A percentile compares a stretch with the other conserved stretches of the same genome.
phyloP scores from a whole-genome alignment of 768 basidiomycete species.

The Leucocoprinus leucothites region DNA sequence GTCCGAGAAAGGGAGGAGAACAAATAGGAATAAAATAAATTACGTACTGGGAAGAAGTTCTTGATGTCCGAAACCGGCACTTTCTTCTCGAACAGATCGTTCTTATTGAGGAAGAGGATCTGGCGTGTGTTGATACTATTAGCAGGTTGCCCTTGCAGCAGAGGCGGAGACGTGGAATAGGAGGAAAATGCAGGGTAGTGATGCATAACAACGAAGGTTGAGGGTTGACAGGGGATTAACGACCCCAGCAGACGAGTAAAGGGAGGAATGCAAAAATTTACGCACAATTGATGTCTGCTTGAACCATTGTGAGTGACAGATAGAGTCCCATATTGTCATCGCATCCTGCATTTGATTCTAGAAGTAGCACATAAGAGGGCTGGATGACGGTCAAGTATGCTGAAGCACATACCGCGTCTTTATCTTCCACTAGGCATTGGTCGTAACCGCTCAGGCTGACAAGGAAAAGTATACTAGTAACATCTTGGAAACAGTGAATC shows the following conservation, averaged over 20 bases:
- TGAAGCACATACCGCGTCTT: conserved; percentile 67
- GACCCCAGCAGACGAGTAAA: conserved; percentile 21
- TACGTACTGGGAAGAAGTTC: conserved; percentile 80
- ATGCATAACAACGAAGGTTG: not conserved
- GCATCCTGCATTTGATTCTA: conserved; percentile 99
- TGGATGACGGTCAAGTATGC: not conserved
- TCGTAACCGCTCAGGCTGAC: conserved; percentile 93
- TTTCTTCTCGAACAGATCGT: conserved; percentile 89
- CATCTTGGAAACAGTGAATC: conserved; percentile 95
- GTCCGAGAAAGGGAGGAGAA: not conserved
- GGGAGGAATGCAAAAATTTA: conserved; percentile 13
- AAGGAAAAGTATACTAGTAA: conserved; percentile 89
- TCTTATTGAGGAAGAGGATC: conserved; percentile 96
- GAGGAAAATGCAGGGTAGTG: conserved; percentile 5
- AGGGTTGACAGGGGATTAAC: conserved; percentile 11
- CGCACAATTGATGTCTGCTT: conserved; percentile 88
- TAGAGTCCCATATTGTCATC: conserved; percentile 98
- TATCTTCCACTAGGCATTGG: conserved; percentile 90
- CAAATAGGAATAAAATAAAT: not conserved
- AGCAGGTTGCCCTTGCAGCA: not conserved
- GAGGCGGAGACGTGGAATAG: not conserved
- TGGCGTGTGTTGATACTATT: conserved; percentile 22
- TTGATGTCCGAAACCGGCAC: conserved; percentile 79
- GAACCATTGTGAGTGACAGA: conserved; percentile 98
- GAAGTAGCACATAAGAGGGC: not conserved